Conservation (phyloP, 768 basidiomycete species). For the Tricholoma furcatifolium region DNA sequence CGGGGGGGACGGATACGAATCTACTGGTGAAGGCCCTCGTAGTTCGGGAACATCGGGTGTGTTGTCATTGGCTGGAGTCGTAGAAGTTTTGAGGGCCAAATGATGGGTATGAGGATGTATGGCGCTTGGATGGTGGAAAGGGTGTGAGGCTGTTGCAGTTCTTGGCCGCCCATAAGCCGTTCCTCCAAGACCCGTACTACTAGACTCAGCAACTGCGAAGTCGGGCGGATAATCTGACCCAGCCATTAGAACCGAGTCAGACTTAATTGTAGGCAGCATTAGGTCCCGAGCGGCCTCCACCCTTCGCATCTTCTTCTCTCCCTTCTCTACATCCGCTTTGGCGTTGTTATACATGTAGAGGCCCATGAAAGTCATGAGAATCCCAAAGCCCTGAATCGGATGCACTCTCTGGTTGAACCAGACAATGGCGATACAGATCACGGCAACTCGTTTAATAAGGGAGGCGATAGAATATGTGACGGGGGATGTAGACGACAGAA, state of each 20-base stretch:
- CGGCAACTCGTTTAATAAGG: constrained; percentile 94
- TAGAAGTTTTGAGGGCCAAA: constrained; percentile 17
- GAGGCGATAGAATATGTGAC: constrained; percentile 99
- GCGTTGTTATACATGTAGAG: constrained; percentile 96
- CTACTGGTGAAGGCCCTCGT: constrained; percentile 14
- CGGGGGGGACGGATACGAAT: constrained; percentile 47
- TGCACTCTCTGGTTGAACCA: constrained; percentile 94
- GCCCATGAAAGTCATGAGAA: constrained; percentile 84
- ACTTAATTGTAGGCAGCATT: constrained; percentile 66
- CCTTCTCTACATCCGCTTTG: constrained; percentile 88
- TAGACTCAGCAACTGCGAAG: constrained; percentile 28
- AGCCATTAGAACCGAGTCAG: constrained; percentile 51
- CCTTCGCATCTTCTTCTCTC: constrained; percentile 84
- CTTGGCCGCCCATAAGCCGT: constrained; percentile 38
- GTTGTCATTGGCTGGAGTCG: constrained; percentile 7
- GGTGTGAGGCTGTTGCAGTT: constrained; percentile 23
- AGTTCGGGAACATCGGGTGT: background rate
- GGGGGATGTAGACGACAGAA: constrained; percentile 93
- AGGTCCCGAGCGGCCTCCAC: constrained; percentile 71
- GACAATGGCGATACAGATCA: constrained; percentile 95
- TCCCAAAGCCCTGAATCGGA: constrained; percentile 85
- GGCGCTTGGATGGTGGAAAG: constrained; percentile 20
- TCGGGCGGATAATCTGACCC: constrained; percentile 39
- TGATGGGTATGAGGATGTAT: constrained; percentile 11
- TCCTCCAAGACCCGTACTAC: constrained; percentile 30